Evolutionary conservation across 2,329 filamentous ascomycete genomes (phyloP), one percentile per base, ranked within the genome.

Genomic region (Fusarium nanum): DNA sequence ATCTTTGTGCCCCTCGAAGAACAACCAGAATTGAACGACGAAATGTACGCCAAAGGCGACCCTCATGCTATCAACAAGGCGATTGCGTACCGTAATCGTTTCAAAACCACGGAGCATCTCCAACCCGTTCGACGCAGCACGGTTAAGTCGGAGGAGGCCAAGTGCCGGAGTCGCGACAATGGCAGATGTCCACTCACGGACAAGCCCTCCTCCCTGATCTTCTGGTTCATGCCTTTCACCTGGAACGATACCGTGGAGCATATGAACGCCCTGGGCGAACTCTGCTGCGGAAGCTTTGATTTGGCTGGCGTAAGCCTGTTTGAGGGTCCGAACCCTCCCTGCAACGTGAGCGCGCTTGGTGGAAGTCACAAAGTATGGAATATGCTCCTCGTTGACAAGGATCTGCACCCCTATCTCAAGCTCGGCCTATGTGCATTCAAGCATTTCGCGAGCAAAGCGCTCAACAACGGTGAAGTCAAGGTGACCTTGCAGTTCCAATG

Each of bases 101-200:
- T 22, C n/a, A 0, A 2, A 22, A 30, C 45, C 2, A 1, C 0
- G 1, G 10, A n/a, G 6, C 0, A 0, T 16, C 45, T 48, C 45
- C 2, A 1, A 7, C 13, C 12, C 0, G 5, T 27, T 8, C 8
- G 18, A 8, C 18, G 7, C 5, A 27, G 3, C 18, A 18, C 16
- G 5, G 32, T 37, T 0, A 37, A 18, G 9, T 5, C 32, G 2
- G 32, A 50, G 14, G 23, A 40, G 4, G 18, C 18, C 10, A 30
- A 13, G 12, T 59, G 56, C 40, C 3, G 6, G 4, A 12, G 18
- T 1, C 55, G 60, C 20, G 42, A 60, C 3, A 25, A 22, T 2
- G 11, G 37, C 11, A 27, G 2, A 3, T 63, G 60, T 27, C 11
- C 49, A 3, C 3, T 60, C 1, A 48, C 44, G 3, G 41, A 27